A percentile compares a stretch with the other conserved stretches of the same genome.
These are phyloP conservation scores for Isabelozyma rhagii DNA, from an alignment of 805 yeast species.

Conservation along the genomic window DNA sequence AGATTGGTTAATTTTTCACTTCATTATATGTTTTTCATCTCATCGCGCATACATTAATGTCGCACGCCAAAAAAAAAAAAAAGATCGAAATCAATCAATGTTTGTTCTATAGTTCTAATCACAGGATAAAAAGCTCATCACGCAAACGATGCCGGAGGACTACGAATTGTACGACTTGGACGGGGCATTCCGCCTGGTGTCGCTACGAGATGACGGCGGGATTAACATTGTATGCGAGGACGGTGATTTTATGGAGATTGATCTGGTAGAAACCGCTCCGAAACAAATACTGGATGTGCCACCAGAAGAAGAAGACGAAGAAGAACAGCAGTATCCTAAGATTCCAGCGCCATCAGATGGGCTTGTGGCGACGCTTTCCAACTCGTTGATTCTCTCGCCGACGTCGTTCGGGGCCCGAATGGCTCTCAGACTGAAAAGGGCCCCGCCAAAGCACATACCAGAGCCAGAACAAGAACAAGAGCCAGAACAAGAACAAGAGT, in stretches of 20 bases:
- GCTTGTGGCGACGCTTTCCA: not conserved
- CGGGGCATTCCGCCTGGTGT: not conserved
- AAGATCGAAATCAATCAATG: too few species aligned
- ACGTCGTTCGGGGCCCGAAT: constrained; percentile 40
- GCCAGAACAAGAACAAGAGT: constrained; percentile 6
- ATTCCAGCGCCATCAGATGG: not conserved
- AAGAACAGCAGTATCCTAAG: not conserved
- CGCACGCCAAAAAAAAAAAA: not conserved
- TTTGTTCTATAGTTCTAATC: too few species aligned
- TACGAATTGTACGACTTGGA: not conserved
- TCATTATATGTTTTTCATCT: not conserved
- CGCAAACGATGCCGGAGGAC: not conserved
- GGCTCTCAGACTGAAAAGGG: constrained; percentile 22
- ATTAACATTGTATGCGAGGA: not conserved
- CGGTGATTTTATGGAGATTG: constrained; percentile 12
- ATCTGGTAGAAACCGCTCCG: not conserved
- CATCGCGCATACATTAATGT: not conserved
- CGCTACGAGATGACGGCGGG: not conserved
- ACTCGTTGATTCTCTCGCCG: constrained; percentile 26
- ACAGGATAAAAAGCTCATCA: too few species aligned
- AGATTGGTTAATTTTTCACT: not conserved
- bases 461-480: constrained; percentile 2
- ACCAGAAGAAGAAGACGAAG: not conserved
- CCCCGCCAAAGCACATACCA: too few species aligned
- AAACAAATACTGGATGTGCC: constrained; percentile 1